Conservation (phyloP, 805 yeast species). For the Candida oleophila region DNA sequence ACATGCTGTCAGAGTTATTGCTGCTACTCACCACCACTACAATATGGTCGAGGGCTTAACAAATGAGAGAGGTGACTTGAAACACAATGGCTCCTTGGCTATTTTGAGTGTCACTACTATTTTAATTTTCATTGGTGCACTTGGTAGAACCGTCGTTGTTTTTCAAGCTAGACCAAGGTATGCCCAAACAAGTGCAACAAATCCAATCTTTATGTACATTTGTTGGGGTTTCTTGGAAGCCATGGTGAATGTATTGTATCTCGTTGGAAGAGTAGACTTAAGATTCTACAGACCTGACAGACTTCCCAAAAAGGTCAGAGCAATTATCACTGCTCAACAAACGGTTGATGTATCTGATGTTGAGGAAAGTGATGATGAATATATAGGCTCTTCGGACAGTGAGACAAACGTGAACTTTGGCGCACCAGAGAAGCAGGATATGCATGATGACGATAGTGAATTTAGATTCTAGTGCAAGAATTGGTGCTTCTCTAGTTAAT, state of each 20-base stretch:
- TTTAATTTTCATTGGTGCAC: slow-evolving; percentile 50
- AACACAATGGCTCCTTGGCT: slow-evolving; percentile 53
- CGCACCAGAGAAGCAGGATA: slow-evolving; percentile 4
- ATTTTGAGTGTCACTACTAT: slow-evolving; percentile 49
- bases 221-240: slow-evolving; percentile 67
- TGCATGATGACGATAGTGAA: slow-evolving; percentile 4
- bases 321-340: slow-evolving; percentile 35
- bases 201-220: slow-evolving; percentile 55
- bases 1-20: slow-evolving; percentile 57
- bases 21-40: slow-evolving; percentile 50
- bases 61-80: slow-evolving; percentile 41
- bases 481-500: too few relatives aligned
- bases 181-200: slow-evolving; percentile 15
- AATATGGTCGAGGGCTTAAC: slow-evolving; percentile 30
- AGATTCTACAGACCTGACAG: slow-evolving; percentile 75
- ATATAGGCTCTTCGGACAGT: slow-evolving; percentile 6
- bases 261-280: slow-evolving; percentile 63
- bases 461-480: slow-evolving; percentile 6
- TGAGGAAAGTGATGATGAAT: slow-evolving; percentile 11
- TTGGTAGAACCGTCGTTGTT: slow-evolving; percentile 40
- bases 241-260: slow-evolving; percentile 50
- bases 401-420: slow-evolving; percentile 9
- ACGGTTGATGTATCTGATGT: slow-evolving; percentile 26
- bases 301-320: slow-evolving; percentile 32
- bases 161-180: slow-evolving; percentile 14